Evolutionary conservation across 371 early-diverging fungal genomes (phyloP).

Genomic region (Dinochytrium kinnereticum): DNA sequence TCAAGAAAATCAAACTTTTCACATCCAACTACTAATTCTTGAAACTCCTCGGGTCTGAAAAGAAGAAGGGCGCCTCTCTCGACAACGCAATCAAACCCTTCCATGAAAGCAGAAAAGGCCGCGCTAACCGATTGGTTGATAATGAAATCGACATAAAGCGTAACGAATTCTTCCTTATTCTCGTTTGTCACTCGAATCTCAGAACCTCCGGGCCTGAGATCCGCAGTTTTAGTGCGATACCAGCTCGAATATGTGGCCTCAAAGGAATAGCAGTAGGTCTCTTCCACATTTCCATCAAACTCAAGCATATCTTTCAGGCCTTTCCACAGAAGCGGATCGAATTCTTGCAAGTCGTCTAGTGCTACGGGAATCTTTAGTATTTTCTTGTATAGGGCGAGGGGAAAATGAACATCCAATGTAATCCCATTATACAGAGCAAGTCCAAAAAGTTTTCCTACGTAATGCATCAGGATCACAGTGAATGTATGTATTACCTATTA

Average conservation of each 20-base stretch:
- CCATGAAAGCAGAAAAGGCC: constrained; percentile 80
- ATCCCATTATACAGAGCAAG: constrained; percentile 93
- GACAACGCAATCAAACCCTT: constrained; percentile 88
- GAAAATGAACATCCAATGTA: constrained; percentile 87
- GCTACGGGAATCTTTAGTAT: constrained; percentile 66
- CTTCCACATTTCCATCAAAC: constrained; percentile 58
- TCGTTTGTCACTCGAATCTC: constrained; percentile 71
- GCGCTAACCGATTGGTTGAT: constrained; percentile 72
- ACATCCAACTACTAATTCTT: constrained; percentile 91
- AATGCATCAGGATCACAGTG: neutral
- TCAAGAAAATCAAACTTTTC: constrained; percentile 86
- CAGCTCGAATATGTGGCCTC: constrained; percentile 67
- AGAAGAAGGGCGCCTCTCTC: constrained; percentile 73
- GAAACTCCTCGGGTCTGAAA: constrained; percentile 92
- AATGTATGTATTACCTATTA: constrained; percentile 33
- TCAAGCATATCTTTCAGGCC: constrained; percentile 64
- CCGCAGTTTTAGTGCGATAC: constrained; percentile 60
- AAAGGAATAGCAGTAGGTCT: constrained; percentile 64
- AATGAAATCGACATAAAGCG: constrained; percentile 80
- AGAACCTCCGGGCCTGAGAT: constrained; percentile 65
- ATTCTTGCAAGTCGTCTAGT: constrained; percentile 60
- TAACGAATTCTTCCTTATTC: constrained; percentile 78
- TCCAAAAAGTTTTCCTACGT: constrained; percentile 80
- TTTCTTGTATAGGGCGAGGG: constrained; percentile 92
- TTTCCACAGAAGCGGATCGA: constrained; percentile 67